These are phyloP conservation scores for Eucommia ulmoides DNA, from an alignment of 257 asterid genomes.

Conservation along the genomic window DNA sequence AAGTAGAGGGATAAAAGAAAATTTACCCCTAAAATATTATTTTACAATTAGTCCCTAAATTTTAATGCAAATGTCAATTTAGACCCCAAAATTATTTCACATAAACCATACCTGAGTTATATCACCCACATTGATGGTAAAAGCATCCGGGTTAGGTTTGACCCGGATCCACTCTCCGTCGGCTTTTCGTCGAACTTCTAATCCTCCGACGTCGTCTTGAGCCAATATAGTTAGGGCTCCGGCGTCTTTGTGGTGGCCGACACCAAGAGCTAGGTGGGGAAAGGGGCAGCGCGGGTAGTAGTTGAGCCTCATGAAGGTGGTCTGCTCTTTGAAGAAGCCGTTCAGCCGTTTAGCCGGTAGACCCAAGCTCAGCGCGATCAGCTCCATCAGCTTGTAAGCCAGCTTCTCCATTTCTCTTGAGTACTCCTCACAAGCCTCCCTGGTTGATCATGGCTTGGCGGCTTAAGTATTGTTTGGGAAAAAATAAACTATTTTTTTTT, in stretches of 20 bases:
- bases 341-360: constrained; percentile 22
- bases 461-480: background rate
- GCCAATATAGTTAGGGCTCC: constrained; percentile 42
- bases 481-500: background rate
- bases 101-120: constrained; percentile 47
- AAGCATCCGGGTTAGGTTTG: constrained; percentile 30
- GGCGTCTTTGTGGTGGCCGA: constrained; percentile 44
- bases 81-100: too few relatives aligned
- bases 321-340: constrained; percentile 24
- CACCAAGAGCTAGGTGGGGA: constrained; percentile 43
- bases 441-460: background rate
- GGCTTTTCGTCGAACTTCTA: constrained; percentile 44
- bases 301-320: constrained; percentile 32
- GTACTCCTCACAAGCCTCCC: constrained; percentile 29
- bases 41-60: too few relatives aligned
- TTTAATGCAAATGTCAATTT: too few relatives aligned
- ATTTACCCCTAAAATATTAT: too few relatives aligned
- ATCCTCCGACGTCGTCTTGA: constrained; percentile 45
- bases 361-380: constrained; percentile 46
- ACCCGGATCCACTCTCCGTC: constrained; percentile 54
- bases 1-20: too few relatives aligned
- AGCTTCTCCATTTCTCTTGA: constrained; percentile 29
- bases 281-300: constrained; percentile 47
- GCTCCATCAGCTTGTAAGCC: constrained; percentile 28
- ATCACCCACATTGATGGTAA: constrained; percentile 38